phyloP scores from a whole-genome alignment of 2,329 filamentous ascomycete species.

The Periconia sp. region DNA sequence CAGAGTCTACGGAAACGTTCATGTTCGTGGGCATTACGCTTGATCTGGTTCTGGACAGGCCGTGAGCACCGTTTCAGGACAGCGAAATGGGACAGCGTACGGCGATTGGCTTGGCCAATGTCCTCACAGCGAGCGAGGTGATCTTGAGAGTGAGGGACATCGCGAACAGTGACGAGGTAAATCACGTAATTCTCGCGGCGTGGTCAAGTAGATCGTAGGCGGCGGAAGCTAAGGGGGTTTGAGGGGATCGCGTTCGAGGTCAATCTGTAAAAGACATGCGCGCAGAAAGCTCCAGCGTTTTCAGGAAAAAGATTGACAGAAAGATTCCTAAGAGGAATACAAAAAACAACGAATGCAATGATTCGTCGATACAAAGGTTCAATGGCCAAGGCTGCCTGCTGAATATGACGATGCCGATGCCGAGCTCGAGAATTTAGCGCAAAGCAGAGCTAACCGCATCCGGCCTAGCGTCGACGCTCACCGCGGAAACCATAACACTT shows the following conservation, averaged over 20 bases:
- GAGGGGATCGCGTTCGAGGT: no score
- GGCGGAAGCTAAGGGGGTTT: no score
- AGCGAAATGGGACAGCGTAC: constrained; percentile 47
- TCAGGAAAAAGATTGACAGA: background rate
- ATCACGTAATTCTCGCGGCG: background rate
- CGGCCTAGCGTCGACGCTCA: background rate
- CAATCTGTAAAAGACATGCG: no score
- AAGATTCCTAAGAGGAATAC: background rate
- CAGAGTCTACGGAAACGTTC: constrained; percentile 65
- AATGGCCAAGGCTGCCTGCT: background rate
- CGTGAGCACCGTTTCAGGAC: background rate
- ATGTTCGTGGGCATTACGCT: constrained; percentile 68
- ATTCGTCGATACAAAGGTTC: background rate
- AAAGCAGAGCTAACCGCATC: background rate
- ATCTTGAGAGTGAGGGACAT: constrained; percentile 70
- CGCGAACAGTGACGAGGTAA: constrained; percentile 5
- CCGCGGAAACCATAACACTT: background rate
- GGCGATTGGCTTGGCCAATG: constrained; percentile 68
- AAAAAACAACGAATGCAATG: background rate
- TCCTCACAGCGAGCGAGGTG: constrained; percentile 64
- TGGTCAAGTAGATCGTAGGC: background rate
- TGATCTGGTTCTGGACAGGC: constrained; percentile 62
- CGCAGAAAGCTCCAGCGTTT: no score
- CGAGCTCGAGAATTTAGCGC: background rate
- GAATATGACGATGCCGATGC: background rate